Conservation (phyloP, 148 eudicot genomes). For the Vaccinium macrocarpon region DNA sequence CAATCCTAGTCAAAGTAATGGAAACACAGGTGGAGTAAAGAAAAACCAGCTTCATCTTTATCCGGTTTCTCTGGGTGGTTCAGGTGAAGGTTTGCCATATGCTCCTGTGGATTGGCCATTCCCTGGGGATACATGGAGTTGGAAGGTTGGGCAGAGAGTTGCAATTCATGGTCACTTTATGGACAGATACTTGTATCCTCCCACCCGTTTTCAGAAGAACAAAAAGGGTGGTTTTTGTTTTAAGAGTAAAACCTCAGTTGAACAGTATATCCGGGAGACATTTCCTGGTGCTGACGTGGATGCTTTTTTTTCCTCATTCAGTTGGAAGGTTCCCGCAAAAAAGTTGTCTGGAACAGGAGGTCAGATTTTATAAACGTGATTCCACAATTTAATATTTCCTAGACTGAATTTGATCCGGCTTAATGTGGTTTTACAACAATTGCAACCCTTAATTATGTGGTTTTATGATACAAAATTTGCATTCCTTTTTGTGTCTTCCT, state of each 20-base stretch:
- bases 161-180: conserved; percentile 50
- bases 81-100: conserved; percentile 74
- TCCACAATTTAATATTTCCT: neutral
- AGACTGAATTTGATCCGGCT: neutral
- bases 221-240: conserved; percentile 44
- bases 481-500: neutral
- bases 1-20: conserved; percentile 41
- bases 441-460: neutral
- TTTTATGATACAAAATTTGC: neutral
- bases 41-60: conserved; percentile 59
- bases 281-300: conserved; percentile 54
- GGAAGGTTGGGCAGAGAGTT: conserved; percentile 73
- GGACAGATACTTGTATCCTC: conserved; percentile 79
- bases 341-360: conserved; percentile 38
- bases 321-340: conserved; percentile 74
- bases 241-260: conserved; percentile 58
- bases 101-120: conserved; percentile 74
- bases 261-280: conserved; percentile 39
- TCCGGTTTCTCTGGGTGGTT: conserved; percentile 52
- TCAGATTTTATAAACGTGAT: conserved; percentile 19
- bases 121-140: conserved; percentile 75
- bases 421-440: neutral
- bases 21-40: conserved; percentile 29
- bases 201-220: conserved; percentile 38
- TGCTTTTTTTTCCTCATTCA: conserved; percentile 66